Base-by-base conservation (phyloP, 1,139 yeast genomes). In the Debaryomycetaceae sp. region DNA sequence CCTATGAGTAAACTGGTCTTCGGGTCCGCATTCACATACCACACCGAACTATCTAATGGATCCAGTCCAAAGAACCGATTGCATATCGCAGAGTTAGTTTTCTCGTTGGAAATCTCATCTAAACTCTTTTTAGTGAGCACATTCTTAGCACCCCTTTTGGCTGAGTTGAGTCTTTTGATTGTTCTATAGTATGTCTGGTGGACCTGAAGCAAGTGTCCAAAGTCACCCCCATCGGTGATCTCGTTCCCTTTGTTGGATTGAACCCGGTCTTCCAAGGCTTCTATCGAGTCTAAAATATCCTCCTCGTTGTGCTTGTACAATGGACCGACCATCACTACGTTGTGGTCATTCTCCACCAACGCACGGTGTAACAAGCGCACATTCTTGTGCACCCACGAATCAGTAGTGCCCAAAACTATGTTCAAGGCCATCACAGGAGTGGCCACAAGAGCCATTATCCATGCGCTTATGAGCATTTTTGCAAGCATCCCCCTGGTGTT, bases 351-450 rank as follows among this genome's bases (percentile, higher is more conserved):
- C 6, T 55, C 57, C 34, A 46, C 48, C 29, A 70, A 54, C 4
- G 59, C 57, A 2, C 58, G 46, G 45, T 68, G 62, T 42, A 70
- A 54, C 38, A 53, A 56, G 22, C 75, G 53, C 13, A 63, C 51
- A 47, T 69, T 67, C 44, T 65, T 68, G 17, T 70, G 59, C 6
- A 67, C 75, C 76, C 76, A 70, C n/a, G 69, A 63, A 49, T 70
- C 73, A 5, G 69, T 58, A 36, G 69, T 56, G n/a, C 73, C 53
- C 17, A 70, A 45, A 17, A 69, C 48, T 24, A 70, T 65, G 43
- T 69, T 66, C 42, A 69, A 56, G 6, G 58, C 57, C 5, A 36
- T 6, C n/a, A 34, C 35, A 5, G 23, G 37, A 6, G 40, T 37
- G 6, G 34, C 22, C 5, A 24, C 20, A 24, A 40, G 31, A 3